Conservation (phyloP, 106 monocot genomes). For the Vanilla planifolia region DNA sequence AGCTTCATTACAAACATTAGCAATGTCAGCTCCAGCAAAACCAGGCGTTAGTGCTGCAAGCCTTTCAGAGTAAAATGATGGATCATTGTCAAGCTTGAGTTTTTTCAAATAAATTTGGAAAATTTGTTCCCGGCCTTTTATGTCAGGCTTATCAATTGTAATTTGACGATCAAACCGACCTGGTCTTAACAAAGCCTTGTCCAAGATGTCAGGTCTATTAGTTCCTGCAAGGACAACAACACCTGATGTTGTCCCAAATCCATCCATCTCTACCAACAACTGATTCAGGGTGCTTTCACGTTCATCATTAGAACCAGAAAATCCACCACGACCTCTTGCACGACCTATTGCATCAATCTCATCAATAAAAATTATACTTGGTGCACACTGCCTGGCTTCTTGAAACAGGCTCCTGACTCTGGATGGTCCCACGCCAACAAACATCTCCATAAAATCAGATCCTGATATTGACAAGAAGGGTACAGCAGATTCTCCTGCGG, state of each 20-base stretch:
- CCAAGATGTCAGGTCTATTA: conserved; percentile 85
- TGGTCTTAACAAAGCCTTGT: conserved; percentile 89
- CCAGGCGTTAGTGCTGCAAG: conserved; percentile 94
- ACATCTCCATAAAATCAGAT: conserved; percentile 99
- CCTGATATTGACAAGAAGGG: conserved; percentile 97
- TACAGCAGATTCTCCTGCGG: conserved; percentile 92
- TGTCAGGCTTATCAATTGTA: conserved; percentile 84
- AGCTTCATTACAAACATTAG: conserved; percentile 96
- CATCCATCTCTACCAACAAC: conserved; percentile 94
- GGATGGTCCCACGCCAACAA: conserved; percentile 97
- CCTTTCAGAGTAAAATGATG: conserved; percentile 79
- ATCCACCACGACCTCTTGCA: conserved; percentile 81
- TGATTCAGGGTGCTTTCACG: conserved; percentile 92
- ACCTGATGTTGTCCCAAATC: conserved; percentile 92
- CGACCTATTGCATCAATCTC: conserved; percentile 93
- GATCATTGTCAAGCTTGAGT: conserved; percentile 79
- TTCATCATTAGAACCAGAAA: conserved; percentile 85
- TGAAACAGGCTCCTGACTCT: conserved; percentile 87
- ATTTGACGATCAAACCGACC: conserved; percentile 94
- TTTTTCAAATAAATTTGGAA: conserved; percentile 85
- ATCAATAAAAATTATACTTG: conserved; percentile 92
- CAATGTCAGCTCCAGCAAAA: conserved; percentile 98
- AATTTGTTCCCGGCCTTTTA: conserved; percentile 92
- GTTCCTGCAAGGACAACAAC: conserved; percentile 94
- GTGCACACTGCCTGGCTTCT: conserved; percentile 89